A percentile compares a stretch with the other conserved stretches of the same genome.
Conservation (phyloP, 1,284 basidiomycete species). For the Ganoderma resinaceum region DNA sequence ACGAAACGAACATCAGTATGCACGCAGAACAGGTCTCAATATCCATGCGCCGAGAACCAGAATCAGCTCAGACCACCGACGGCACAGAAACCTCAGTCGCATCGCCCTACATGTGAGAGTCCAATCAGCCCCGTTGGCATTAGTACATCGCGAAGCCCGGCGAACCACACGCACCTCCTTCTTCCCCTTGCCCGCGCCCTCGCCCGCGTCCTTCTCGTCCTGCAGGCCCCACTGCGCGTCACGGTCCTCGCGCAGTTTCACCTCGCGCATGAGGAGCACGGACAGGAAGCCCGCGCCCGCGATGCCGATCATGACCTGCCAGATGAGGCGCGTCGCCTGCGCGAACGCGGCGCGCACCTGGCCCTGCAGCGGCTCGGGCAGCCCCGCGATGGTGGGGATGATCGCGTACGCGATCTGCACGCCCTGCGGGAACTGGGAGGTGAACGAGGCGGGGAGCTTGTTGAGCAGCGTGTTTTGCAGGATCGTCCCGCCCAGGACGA, state of each 20-base stretch:
- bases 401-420: slow-evolving; percentile 17
- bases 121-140: background rate
- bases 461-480: slow-evolving; percentile 20
- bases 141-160: background rate
- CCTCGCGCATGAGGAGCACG: slow-evolving; percentile 10
- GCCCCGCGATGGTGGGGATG: slow-evolving; percentile 17
- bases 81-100: background rate
- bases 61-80: background rate
- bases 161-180: background rate
- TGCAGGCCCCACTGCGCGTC: slow-evolving; percentile 22
- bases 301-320: slow-evolving; percentile 18
- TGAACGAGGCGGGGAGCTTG: slow-evolving; percentile 14
- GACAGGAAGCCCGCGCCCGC: slow-evolving; percentile 15
- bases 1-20: background rate
- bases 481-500: slow-evolving; percentile 16
- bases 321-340: slow-evolving; percentile 1
- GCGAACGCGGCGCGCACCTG: slow-evolving; percentile 21
- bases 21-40: background rate
- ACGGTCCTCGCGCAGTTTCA: slow-evolving; percentile 2
- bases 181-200: background rate
- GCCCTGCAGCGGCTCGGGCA: slow-evolving; percentile 8
- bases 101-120: background rate
- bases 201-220: background rate
- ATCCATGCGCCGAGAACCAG: background rate
- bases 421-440: slow-evolving; percentile 13